A percentile compares a stretch with the other conserved stretches of the same genome.
Evolutionary conservation across 2,329 filamentous ascomycete genomes (phyloP).

Genomic region (Zymoseptoria brevis): DNA sequence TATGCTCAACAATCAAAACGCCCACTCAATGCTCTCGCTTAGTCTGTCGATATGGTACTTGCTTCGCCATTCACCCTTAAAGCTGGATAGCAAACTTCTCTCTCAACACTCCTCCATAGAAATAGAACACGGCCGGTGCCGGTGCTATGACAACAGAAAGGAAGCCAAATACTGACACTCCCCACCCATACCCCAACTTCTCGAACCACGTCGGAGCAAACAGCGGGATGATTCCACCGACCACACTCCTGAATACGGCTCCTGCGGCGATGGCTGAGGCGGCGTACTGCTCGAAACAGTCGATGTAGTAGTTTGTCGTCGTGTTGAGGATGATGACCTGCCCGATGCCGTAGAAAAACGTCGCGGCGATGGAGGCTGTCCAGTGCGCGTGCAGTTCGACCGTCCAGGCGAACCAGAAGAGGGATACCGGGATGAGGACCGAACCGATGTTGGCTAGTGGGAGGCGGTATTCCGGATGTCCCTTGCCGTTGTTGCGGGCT

Average conservation of each 20-base stretch:
- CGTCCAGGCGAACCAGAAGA: constrained; percentile 41
- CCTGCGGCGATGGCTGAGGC: constrained; percentile 45
- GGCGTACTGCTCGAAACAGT: constrained; percentile 44
- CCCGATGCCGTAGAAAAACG: constrained; percentile 43
- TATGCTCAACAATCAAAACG: neutral
- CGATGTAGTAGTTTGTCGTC: constrained; percentile 50
- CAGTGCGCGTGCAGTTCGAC: constrained; percentile 36
- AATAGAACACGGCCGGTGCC: constrained; percentile 43
- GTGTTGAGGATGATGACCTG: constrained; percentile 47
- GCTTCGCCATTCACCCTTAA: neutral
- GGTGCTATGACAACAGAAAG: constrained; percentile 39
- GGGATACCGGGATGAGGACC: constrained; percentile 35
- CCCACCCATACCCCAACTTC: constrained; percentile 43
- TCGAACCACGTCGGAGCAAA: constrained; percentile 39
- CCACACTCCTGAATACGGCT: constrained; percentile 39
- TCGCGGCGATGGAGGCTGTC: constrained; percentile 35
- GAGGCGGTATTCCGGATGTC: constrained; percentile 37
- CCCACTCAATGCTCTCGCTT: neutral
- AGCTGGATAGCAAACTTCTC: constrained; percentile 38
- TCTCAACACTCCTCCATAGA: constrained; percentile 40
- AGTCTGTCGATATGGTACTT: too few species aligned
- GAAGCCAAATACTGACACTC: constrained; percentile 41
- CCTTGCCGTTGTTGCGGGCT: constrained; percentile 33
- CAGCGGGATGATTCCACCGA: constrained; percentile 42
- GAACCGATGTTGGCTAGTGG: constrained; percentile 41